phyloP scores from a whole-genome alignment of 2,329 filamentous ascomycete species.

The Fusarium liriodendri region DNA sequence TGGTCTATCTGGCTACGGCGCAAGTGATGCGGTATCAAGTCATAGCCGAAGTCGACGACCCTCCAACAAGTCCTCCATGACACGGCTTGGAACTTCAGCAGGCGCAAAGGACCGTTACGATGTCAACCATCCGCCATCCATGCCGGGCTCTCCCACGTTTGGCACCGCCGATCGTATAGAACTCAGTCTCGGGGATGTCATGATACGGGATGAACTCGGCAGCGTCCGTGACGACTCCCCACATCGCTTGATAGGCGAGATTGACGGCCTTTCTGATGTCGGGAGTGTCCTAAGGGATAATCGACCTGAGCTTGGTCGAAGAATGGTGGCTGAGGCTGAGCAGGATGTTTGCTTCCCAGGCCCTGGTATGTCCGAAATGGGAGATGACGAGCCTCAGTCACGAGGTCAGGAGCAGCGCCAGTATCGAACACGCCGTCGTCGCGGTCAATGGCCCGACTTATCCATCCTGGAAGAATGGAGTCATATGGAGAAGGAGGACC shows the following conservation, averaged over 20 bases:
- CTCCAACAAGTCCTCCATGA: slow-evolving; percentile 65
- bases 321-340: slow-evolving; percentile 74
- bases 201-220: slow-evolving; percentile 74
- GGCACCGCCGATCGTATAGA: slow-evolving; percentile 61
- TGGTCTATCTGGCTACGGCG: slow-evolving; percentile 54
- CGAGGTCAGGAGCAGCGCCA: slow-evolving; percentile 54
- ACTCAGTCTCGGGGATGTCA: slow-evolving; percentile 74
- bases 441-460: slow-evolving; percentile 87
- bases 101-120: slow-evolving; percentile 63
- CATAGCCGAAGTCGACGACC: slow-evolving; percentile 56
- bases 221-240: slow-evolving; percentile 51
- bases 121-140: slow-evolving; percentile 76
- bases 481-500: slow-evolving; percentile 84
- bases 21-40: slow-evolving; percentile 51
- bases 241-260: slow-evolving; percentile 42
- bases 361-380: slow-evolving; percentile 77
- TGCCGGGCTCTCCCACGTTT: slow-evolving; percentile 70
- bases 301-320: slow-evolving; percentile 47
- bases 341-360: slow-evolving; percentile 95
- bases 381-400: slow-evolving; percentile 75
- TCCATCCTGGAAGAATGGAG: slow-evolving; percentile 89
- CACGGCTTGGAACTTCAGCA: slow-evolving; percentile 50
- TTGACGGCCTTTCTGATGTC: slow-evolving; percentile 49
- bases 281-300: slow-evolving; percentile 42
- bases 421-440: slow-evolving; percentile 66